Base-by-base conservation (phyloP, 148 eudicot genomes). In the Spergularia marina region DNA sequence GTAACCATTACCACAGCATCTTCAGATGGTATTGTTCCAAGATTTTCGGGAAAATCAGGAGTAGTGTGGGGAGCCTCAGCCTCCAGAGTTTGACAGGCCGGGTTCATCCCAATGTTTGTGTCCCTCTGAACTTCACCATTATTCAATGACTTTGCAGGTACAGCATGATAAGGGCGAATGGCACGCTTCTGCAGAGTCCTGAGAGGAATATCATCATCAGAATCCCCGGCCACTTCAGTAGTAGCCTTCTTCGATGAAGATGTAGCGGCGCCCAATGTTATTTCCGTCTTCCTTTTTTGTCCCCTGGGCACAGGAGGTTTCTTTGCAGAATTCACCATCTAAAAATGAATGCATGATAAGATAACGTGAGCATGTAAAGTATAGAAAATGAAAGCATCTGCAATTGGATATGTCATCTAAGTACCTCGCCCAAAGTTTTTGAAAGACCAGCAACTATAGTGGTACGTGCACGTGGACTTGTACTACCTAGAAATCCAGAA, bases 201-300 rank as follows among this genome's bases (percentile, higher is more conserved):
- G 58, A 76, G 79, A 54, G 67, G 79, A 12, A 70, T 68, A 40
- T 76, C 63, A 44, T 76, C 79, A 68, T 76, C 79, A 47, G 56
- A 76, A 21, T 76, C 73, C 41, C 68, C 47, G 40, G 73, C 23
- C 44, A 20, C 72, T 68, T 76, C 79, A 47, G 36, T 39, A 68
- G 64, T 18, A 56, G 66, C 56, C 73, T 76, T 67, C 18, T 57
- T 59, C 6, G 44, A 58, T 5, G 15, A 49, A 7, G 60, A 30
- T 44, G 54, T 68, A 23, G 44, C 13, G 25, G 67, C 17, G 11
- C 20, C 65, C 20, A 23, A 16, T 47, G 64, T 41, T 34, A 6
- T 58, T 68, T 25, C 67, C 12, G 21, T 68, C 53, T 25, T 21
- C 40, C 63, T 66, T 21, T 65, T 75, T 25, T 54, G 72, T 55